phyloP scores from a whole-genome alignment of 176 grass and related monocot species.

The Aegilops umbellulata region DNA sequence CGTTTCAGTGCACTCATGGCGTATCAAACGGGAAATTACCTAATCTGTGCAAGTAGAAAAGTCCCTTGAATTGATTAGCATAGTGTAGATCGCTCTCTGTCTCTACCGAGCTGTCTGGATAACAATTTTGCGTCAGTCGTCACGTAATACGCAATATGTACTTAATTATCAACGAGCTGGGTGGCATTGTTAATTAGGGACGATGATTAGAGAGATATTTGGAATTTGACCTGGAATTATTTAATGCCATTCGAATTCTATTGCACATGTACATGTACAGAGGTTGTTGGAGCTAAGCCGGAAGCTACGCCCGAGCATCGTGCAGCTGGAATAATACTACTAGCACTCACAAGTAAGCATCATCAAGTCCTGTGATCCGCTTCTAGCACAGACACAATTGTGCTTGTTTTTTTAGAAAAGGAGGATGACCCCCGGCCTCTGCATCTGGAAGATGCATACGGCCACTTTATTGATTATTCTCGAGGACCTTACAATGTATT shows the following conservation, averaged over 20 bases:
- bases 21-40: not conserved
- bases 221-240: slow-evolving; percentile 43
- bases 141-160: not conserved
- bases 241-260: slow-evolving; percentile 15
- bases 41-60: not conserved
- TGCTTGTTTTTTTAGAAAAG: no score
- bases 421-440: no score
- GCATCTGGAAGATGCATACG: no score
- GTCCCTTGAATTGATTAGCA: not conserved
- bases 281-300: slow-evolving; percentile 15
- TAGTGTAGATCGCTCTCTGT: not conserved
- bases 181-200: not conserved
- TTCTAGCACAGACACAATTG: no score
- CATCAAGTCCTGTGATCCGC: no score
- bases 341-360: not conserved
- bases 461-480: no score
- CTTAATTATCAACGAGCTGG: not conserved
- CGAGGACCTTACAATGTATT: no score
- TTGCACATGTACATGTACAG: slow-evolving; percentile 30
- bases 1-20: slow-evolving; percentile 15
- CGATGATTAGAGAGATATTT: slow-evolving; percentile 2
- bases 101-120: not conserved
- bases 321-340: slow-evolving; percentile 13
- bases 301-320: not conserved
- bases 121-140: not conserved